Evolutionary conservation across 1,139 yeast genomes (phyloP).

Genomic region (Candida pseudoviswanathii): DNA sequence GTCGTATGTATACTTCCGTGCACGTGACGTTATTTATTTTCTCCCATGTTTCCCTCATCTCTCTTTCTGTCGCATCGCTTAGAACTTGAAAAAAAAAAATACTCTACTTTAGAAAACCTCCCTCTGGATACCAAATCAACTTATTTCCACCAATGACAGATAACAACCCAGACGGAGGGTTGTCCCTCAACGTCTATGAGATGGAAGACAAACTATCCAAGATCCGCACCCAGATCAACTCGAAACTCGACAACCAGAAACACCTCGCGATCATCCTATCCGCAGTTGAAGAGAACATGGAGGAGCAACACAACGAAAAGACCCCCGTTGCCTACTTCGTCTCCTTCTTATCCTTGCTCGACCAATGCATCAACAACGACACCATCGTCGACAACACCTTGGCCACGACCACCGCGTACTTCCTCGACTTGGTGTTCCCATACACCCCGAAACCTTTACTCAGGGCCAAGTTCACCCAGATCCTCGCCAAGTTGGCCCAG

Average conservation of each 20-base stretch:
- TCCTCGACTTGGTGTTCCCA: conserved; percentile 79
- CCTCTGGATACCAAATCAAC: not conserved
- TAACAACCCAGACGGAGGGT: conserved; percentile 51
- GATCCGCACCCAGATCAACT: conserved; percentile 68
- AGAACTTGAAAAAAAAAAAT: not conserved
- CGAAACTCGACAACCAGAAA: conserved; percentile 83
- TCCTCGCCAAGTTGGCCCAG: conserved; percentile 79
- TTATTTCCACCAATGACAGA: conserved; percentile 19
- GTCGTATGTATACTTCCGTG: not conserved
- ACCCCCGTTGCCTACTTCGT: conserved; percentile 78
- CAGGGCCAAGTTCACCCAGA: conserved; percentile 72
- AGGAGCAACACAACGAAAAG: conserved; percentile 64
- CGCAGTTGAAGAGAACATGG: conserved; percentile 88
- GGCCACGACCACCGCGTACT: conserved; percentile 77
- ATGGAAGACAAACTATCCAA: conserved; percentile 70
- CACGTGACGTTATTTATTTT: conserved; percentile 2
- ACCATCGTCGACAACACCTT: conserved; percentile 58
- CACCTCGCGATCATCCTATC: conserved; percentile 70
- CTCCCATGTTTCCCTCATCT: too few species aligned
- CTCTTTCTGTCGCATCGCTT: too few species aligned
- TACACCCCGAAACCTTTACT: conserved; percentile 70
- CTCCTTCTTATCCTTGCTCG: conserved; percentile 78
- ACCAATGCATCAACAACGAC: conserved; percentile 65
- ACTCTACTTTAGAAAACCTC: not conserved
- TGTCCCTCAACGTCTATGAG: conserved; percentile 40